Percentiles rank a stretch among this genome's conserved stretches.
These are phyloP conservation scores for Vitis hybrid DNA, from an alignment of 177 flowering plant genomes.

Conservation along the genomic window DNA sequence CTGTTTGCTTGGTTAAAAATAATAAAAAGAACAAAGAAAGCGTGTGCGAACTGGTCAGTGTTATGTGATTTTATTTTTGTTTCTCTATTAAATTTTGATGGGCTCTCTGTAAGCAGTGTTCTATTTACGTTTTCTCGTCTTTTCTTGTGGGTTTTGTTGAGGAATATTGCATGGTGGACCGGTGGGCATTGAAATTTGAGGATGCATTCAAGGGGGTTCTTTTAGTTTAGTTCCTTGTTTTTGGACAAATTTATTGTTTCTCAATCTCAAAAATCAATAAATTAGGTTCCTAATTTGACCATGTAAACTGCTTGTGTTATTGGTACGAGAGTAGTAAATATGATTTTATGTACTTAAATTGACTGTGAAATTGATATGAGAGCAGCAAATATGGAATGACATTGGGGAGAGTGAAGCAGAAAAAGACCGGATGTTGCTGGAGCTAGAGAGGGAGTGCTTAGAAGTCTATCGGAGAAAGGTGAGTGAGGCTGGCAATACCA, in stretches of 20 bases:
- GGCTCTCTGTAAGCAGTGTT: not conserved
- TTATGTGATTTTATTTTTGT: no score
- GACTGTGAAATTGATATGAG: slow-evolving; percentile 4
- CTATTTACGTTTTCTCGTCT: not conserved
- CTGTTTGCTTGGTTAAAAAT: no score
- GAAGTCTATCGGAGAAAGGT: slow-evolving; percentile 87
- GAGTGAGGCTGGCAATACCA: slow-evolving; percentile 77
- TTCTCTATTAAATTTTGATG: not conserved
- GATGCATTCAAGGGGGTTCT: not conserved
- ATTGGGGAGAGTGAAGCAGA: slow-evolving; percentile 87
- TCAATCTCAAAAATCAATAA: no score
- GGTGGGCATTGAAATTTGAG: not conserved
- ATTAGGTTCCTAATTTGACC: no score
- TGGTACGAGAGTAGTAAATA: no score
- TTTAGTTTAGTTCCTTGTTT: not conserved
- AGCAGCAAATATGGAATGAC: slow-evolving; percentile 86
- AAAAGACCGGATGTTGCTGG: slow-evolving; percentile 75
- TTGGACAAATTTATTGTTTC: not conserved
- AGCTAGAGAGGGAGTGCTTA: slow-evolving; percentile 84
- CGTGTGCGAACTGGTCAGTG: no score
- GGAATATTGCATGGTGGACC: not conserved
- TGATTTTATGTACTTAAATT: no score
- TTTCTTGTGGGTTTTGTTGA: not conserved
- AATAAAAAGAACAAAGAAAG: no score
- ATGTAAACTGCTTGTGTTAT: no score